Evolutionary conservation across 2,329 filamentous ascomycete genomes (phyloP).

Genomic region (Pleoardoris graminearum): DNA sequence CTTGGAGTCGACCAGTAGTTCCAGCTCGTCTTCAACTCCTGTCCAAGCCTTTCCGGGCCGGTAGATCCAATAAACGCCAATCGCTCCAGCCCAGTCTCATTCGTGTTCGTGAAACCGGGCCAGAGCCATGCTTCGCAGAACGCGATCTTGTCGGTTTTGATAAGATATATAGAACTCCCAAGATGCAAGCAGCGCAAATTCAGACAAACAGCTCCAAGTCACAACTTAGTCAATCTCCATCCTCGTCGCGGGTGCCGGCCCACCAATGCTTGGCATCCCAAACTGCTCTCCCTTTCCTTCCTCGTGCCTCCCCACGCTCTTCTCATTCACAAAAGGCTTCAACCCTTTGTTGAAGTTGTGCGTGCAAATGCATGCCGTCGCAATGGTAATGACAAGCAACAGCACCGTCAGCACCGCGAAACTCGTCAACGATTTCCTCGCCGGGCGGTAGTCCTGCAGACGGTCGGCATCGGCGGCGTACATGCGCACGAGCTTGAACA

Average conservation of each 20-base stretch:
- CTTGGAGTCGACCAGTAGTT: background rate
- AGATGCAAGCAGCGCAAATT: conserved; percentile 10
- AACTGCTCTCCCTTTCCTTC: conserved; percentile 53
- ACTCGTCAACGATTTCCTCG: conserved; percentile 82
- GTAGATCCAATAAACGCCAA: conserved; percentile 4
- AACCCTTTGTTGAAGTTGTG: conserved; percentile 88
- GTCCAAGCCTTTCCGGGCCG: background rate
- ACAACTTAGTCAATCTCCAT: conserved; percentile 45
- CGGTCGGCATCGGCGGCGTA: conserved; percentile 64
- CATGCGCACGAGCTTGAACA: conserved; percentile 98
- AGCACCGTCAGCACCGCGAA: conserved; percentile 93
- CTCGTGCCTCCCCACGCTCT: conserved; percentile 53
- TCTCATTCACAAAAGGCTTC: conserved; percentile 77
- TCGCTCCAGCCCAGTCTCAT: background rate
- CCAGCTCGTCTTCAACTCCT: conserved; percentile 1
- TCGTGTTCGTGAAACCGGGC: background rate
- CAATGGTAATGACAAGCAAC: conserved; percentile 84
- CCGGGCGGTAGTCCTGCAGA: conserved; percentile 68
- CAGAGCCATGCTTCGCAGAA: conserved; percentile 7
- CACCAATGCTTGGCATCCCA: conserved; percentile 54
- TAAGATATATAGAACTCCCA: background rate
- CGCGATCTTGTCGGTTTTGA: conserved; percentile 14
- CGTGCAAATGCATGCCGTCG: conserved; percentile 84
- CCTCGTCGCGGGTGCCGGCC: conserved; percentile 49
- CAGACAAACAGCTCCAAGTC: background rate